Evolutionary conservation across 2,329 filamentous ascomycete species (phyloP), one percentile per base, ranked within the genome.

Genomic region (Alternaria ventricosa): DNA sequence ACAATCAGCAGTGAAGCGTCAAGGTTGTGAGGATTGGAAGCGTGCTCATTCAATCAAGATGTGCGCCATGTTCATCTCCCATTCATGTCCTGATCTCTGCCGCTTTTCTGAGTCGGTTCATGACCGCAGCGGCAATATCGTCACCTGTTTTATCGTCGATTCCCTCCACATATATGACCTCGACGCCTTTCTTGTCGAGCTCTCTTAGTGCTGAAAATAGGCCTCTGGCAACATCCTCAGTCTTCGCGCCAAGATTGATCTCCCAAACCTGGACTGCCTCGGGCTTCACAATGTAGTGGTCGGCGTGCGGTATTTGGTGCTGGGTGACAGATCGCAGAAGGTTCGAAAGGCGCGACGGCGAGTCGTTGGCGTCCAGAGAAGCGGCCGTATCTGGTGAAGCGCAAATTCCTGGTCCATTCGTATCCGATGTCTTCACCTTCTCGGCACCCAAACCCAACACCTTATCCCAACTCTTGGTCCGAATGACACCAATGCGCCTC

Each of bases 121-220:
- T 86, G 20, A 86, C 79, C 4, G 84, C 96, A 23, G 93, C 92
- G 20, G 94, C 93, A 71, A 96, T 90, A 76, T 96, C 92, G 30
- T 91, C 89, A 63, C 91, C 88, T 63, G 77, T 71, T 57, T 92
- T 91, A 64, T 88, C 85, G 20, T 84, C 80, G 61, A 97, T 92
- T 3, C 95, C 95, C 78, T 99, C 96, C 11, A 98, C 93, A 71
- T 94, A 92, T 56, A 99, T 97, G 20, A 91, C 85, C 75, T 96
- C 90, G 5, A 93, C 93, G 28, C 89, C 87, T 66, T 89, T 85
- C 72, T 90, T 88, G 78, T 99, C 96, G 66, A 99, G 86, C 70
- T 94, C 92, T 57, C 96, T 86, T 57, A 99, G 83, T 2, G 93
- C 92, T 12, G 93, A 92, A 78, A 99, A 99, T 13, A 99, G 84